Base-by-base conservation (phyloP, 2,329 filamentous ascomycete species). In the Trematosphaeria pertusa region DNA sequence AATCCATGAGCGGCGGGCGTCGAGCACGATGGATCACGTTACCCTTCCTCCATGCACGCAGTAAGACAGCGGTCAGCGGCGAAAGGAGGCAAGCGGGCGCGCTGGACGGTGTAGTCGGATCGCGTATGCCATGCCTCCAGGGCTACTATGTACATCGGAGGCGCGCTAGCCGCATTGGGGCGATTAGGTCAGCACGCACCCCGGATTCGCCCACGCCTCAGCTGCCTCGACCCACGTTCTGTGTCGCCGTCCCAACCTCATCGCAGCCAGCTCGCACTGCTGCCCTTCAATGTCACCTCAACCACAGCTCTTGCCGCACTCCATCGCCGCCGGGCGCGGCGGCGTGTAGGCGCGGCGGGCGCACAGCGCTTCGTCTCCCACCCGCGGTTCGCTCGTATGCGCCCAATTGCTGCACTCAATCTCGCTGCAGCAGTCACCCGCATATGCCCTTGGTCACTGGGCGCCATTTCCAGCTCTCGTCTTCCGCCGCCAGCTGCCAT, bases 351-450 rank as follows among this genome's bases (percentile, higher is more conserved):
- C 46, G 53, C 48, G 48, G 49, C 50, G 26, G 42, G 50, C 52
- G 50, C 51, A 50, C 39, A 47, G 40, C 47, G 40, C 52, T 39
- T 42, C 41, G 28, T 31, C 37, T 38, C 33, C 54, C 37, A 43
- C 48, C 54, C 57, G 55, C 50, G 51, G 52, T 54, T 59, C 55
- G 47, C 54, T 50, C 50, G 46, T 55, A 52, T 59, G 52, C 56
- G 57, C 58, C 54, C 59, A 52, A 54, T 58, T 50, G 50, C 56
- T 54, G 60, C 67, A 64, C 59, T 61, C 50, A 63, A 64, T 64
- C 64, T 43, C 58, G 46, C 54, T 70, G 69, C 68, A 71, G 64
- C 61, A 61, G 66, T 65, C 67, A 72, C 69, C 63, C 64, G 69
- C 69, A 70, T 69, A 56, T 46, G 43, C 47, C 54, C 46, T 53